Percentiles rank a stretch among this genome's conserved stretches.
Evolutionary conservation across 768 basidiomycete genomes (phyloP).

Genomic region (Tulasnella sp.): DNA sequence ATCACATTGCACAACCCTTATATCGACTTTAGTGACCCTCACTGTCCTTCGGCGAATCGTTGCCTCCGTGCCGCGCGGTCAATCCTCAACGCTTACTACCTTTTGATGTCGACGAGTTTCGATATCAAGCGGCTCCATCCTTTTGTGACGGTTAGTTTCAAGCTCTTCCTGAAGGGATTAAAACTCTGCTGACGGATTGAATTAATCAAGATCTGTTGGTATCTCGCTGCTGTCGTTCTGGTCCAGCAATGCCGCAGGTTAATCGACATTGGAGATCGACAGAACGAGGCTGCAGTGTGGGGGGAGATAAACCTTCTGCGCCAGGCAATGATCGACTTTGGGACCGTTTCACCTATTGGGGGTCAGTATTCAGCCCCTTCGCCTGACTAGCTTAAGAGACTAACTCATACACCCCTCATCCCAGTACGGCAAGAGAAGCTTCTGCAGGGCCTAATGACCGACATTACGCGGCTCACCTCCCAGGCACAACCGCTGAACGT

Average conservation of each 20-base stretch:
- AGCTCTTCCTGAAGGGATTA: conserved; percentile 37
- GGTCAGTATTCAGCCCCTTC: conserved; percentile 47
- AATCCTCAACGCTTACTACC: conserved; percentile 71
- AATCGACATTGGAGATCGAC: conserved; percentile 73
- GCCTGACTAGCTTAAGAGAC: not conserved
- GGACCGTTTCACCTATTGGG: conserved; percentile 73
- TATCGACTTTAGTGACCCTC: conserved; percentile 65
- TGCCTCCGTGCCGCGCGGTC: conserved; percentile 71
- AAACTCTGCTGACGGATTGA: not conserved
- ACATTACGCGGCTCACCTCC: conserved; percentile 76
- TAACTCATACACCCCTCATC: not conserved
- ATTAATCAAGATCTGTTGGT: conserved; percentile 64
- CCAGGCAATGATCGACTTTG: conserved; percentile 80
- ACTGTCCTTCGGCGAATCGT: conserved; percentile 61
- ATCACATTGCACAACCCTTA: conserved; percentile 85
- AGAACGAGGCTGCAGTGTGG: conserved; percentile 74
- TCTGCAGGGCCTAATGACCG: conserved; percentile 76
- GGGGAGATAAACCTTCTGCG: conserved; percentile 79
- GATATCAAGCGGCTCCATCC: conserved; percentile 78
- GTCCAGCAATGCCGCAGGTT: conserved; percentile 82
- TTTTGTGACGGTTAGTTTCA: conserved; percentile 64
- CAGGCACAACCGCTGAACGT: conserved; percentile 77
- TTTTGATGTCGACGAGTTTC: conserved; percentile 73
- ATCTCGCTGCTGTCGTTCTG: conserved; percentile 81
- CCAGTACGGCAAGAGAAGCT: conserved; percentile 78